These are phyloP conservation scores for Hyaloraphidium curvatum DNA, from an alignment of 192 early-diverging fungal species.

Conservation along the genomic window DNA sequence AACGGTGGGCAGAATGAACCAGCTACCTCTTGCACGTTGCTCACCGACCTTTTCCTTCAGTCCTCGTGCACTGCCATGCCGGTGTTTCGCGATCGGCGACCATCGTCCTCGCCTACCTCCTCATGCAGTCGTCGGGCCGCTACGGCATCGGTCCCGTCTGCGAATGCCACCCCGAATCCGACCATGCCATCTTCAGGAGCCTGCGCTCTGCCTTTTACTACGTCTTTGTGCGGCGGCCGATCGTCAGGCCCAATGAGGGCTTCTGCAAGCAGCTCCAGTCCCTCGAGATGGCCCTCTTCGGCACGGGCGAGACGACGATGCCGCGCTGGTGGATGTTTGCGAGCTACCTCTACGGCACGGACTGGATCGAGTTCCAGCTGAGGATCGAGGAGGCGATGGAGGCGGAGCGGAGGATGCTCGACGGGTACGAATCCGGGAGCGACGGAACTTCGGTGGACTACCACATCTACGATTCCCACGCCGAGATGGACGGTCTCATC, in stretches of 20 bases:
- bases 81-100: conserved; percentile 38
- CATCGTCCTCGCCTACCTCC: conserved; percentile 36
- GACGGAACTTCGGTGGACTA: too few relatives aligned
- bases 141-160: conserved; percentile 7
- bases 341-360: background rate
- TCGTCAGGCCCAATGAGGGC: conserved; percentile 28
- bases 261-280: conserved; percentile 20
- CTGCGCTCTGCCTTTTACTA: background rate
- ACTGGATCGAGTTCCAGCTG: background rate
- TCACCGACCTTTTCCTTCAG: background rate
- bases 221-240: conserved; percentile 16
- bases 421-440: too few relatives aligned
- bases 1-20: conserved; percentile 7
- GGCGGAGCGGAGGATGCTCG: too few relatives aligned
- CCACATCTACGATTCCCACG: too few relatives aligned
- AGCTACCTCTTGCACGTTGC: conserved; percentile 5
- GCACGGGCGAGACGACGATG: conserved; percentile 4
- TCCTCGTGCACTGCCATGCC: conserved; percentile 32
- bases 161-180: conserved; percentile 14
- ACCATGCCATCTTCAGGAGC: too few relatives aligned
- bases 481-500: too few relatives aligned
- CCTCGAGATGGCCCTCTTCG: conserved; percentile 13
- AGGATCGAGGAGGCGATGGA: background rate
- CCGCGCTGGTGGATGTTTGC: background rate
- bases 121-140: too few relatives aligned